Evolutionary conservation across 2,329 filamentous ascomycete genomes (phyloP), one percentile per base, ranked within the genome.

Genomic region (Pyrenochaeta sp.): DNA sequence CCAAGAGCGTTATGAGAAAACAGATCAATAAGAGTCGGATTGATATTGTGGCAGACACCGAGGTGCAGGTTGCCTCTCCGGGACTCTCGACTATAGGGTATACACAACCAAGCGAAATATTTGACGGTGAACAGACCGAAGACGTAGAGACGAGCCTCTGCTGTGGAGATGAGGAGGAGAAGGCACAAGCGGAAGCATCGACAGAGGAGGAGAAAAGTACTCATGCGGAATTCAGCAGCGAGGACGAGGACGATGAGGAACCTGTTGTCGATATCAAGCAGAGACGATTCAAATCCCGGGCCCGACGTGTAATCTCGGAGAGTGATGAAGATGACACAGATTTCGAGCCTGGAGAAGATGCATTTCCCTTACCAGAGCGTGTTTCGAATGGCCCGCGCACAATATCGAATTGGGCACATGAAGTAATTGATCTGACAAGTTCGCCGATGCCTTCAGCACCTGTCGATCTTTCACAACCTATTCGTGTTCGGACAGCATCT

Each of bases 371-470:
- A 34, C 5, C 17, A n/a, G n/a, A 34, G 14, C n/a, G 11, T n/a
- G 11, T 7, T n/a, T 8, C 15, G 19, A 67, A 68, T 22, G 65
- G 53, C 7, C 49, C 59, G 24, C 62, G 51, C 36, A 55, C 58
- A 2, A 61, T 63, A 30, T 65, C 60, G 6, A 63, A 60, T 13
- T 68, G 63, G 59, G 59, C 60, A 3, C 59, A 65, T 39, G 61
- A 67, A 22, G 63, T 68, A 10, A 57, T 70, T 26, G 67, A 72
- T 17, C 38, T 70, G 31, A 65, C 64, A 8, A 47, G 48, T 10
- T 65, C 65, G 11, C 62, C 65, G 4, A 53, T 61, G 17, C 48
- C 56, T 7, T 48, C 55, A 9, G 26, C 53, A 4, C 58, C 58
- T 6, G 60, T 60, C 14, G 38, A 45, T 3, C 43, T 63, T 17